Evolutionary conservation across 306 rosid genomes (phyloP).

Genomic region (Luffa acutangula): DNA sequence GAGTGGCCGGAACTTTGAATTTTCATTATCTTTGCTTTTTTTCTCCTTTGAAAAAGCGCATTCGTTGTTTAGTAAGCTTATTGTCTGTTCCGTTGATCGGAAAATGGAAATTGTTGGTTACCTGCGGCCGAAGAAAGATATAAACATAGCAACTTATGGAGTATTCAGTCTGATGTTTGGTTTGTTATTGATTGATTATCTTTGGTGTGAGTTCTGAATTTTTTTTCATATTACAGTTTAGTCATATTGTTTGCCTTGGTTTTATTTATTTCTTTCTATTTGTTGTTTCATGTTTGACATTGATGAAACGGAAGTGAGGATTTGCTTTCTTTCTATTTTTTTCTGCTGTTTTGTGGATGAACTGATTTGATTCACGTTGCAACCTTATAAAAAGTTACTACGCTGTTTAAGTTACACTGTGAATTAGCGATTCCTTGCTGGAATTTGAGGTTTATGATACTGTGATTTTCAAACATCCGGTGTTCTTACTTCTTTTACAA

Average conservation of each 20-base stretch:
- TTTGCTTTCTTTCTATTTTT: background rate
- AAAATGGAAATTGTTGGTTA: background rate
- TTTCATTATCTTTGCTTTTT: background rate
- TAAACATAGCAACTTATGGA: background rate
- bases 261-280: background rate
- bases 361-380: background rate
- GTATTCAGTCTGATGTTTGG: background rate
- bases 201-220: background rate
- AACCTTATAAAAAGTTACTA: background rate
- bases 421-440: background rate
- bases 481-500: background rate
- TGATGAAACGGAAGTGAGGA: background rate
- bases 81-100: background rate
- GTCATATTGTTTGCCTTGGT: slow-evolving; percentile 2
- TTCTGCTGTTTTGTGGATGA: background rate
- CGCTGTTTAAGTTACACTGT: background rate
- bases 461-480: background rate
- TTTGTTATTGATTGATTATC: background rate
- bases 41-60: background rate
- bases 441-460: background rate
- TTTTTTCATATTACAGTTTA: background rate
- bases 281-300: background rate
- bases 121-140: background rate
- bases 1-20: background rate
- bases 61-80: background rate